Conservation (phyloP, 441 rosid species). For the Gossypium aridum region DNA sequence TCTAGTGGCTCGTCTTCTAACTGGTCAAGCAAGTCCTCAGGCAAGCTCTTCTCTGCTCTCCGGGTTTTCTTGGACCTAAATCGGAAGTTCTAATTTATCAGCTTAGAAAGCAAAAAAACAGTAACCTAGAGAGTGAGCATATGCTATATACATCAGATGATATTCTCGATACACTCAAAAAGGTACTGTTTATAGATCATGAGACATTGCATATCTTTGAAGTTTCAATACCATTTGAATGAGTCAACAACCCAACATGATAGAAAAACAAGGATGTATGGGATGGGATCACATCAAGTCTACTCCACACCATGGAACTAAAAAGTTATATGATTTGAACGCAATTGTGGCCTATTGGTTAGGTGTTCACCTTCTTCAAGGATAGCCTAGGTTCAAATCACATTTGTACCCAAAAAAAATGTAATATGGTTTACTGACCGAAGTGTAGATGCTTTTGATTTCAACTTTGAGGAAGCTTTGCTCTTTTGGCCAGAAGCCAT, state of each 20-base stretch:
- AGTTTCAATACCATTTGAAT: neutral
- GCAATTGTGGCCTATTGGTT: no score
- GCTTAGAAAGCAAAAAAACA: neutral
- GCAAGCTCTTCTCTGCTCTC: constrained; percentile 52
- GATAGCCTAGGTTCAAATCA: no score
- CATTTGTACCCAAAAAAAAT: no score
- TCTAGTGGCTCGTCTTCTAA: constrained; percentile 91
- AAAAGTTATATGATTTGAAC: no score
- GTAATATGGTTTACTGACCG: constrained; percentile 34
- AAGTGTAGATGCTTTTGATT: constrained; percentile 43
- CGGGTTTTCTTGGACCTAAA: constrained; percentile 52
- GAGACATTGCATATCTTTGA: neutral
- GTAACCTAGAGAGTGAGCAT: neutral
- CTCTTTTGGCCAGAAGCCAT: constrained; percentile 35
- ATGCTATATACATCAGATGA: neutral
- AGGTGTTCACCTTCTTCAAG: no score
- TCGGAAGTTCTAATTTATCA: neutral
- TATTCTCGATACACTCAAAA: neutral
- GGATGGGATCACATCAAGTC: neutral
- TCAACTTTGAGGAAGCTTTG: constrained; percentile 37
- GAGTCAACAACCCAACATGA: neutral
- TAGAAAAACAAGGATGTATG: neutral
- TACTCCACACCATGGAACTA: neutral
- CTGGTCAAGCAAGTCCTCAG: constrained; percentile 61
- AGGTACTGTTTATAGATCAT: neutral